phyloP scores from a whole-genome alignment of 495 filamentous ascomycete genomes.

The Penicillium waksmanii region DNA sequence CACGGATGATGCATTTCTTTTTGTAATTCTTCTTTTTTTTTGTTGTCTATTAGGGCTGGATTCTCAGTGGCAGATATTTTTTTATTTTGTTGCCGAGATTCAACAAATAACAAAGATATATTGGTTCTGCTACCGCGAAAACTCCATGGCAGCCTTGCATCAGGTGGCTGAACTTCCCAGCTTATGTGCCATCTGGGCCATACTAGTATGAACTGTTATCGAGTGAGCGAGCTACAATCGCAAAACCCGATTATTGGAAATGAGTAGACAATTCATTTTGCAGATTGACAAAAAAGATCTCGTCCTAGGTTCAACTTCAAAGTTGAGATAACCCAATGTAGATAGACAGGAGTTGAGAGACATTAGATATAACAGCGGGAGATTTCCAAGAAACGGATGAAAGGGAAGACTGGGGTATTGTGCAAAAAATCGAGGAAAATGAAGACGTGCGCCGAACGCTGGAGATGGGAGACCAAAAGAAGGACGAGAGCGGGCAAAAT shows the following conservation, averaged over 20 bases:
- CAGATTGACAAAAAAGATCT: background rate
- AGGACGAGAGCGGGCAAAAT: background rate
- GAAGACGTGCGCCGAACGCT: constrained; percentile 28
- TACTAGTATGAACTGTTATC: background rate
- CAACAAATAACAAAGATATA: no score
- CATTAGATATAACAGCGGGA: background rate
- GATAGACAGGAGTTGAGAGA: constrained; percentile 1
- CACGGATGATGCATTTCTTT: constrained; percentile 52
- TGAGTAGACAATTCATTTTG: background rate
- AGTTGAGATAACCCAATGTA: background rate
- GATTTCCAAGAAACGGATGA: constrained; percentile 7
- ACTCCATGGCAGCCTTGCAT: no score
- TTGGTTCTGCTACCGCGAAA: no score
- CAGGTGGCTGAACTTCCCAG: no score
- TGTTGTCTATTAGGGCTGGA: background rate
- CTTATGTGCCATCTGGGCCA: background rate
- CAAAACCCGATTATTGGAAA: no score
- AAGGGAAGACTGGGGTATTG: constrained; percentile 41
- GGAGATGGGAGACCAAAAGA: constrained; percentile 12
- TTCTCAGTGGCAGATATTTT: background rate
- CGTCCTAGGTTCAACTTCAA: background rate
- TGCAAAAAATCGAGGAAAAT: constrained; percentile 33
- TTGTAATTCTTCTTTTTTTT: constrained; percentile 6
- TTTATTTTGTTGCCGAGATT: background rate
- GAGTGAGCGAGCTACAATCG: no score